Percentiles rank a stretch among this genome's conserved stretches.
Evolutionary conservation across 2,329 filamentous ascomycete species (phyloP).

Genomic region (Aspergillus pseudoglaucus): DNA sequence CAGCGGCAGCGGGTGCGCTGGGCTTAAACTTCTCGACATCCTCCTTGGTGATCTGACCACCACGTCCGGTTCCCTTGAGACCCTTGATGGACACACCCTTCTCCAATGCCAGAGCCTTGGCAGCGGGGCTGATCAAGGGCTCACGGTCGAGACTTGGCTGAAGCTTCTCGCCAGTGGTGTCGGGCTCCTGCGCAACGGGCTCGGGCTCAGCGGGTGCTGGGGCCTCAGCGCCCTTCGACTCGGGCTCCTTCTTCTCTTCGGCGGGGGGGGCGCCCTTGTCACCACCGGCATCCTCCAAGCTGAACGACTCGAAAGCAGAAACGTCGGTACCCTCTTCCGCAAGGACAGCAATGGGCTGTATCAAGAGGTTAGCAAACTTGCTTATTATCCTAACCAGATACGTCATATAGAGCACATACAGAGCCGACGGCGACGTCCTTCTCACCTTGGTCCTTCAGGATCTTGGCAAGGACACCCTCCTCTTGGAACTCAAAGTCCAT

Average conservation of each 20-base stretch:
- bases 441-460: constrained; percentile 83
- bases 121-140: constrained; percentile 64
- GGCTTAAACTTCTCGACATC: constrained; percentile 84
- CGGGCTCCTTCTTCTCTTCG: constrained; percentile 57
- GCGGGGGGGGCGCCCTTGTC: constrained; percentile 59
- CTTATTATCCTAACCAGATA: constrained; percentile 1
- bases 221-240: constrained; percentile 42
- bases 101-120: constrained; percentile 77
- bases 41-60: constrained; percentile 81
- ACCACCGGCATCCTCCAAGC: constrained; percentile 82
- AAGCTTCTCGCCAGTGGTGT: constrained; percentile 67
- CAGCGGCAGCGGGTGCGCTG: constrained; percentile 43
- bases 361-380: constrained; percentile 19
- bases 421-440: constrained; percentile 93
- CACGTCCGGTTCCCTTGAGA: constrained; percentile 80
- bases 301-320: constrained; percentile 81
- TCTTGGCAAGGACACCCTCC: constrained; percentile 89
- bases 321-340: constrained; percentile 88
- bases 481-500: constrained; percentile 99
- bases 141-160: constrained; percentile 79
- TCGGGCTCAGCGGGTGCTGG: constrained; percentile 56
- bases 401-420: constrained; percentile 55
- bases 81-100: constrained; percentile 69
- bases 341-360: constrained; percentile 87
- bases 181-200: constrained; percentile 56